These are phyloP conservation scores for Pseudognaphalium luteoalbum DNA, from an alignment of 129 eudicot genomes.

Conservation along the genomic window DNA sequence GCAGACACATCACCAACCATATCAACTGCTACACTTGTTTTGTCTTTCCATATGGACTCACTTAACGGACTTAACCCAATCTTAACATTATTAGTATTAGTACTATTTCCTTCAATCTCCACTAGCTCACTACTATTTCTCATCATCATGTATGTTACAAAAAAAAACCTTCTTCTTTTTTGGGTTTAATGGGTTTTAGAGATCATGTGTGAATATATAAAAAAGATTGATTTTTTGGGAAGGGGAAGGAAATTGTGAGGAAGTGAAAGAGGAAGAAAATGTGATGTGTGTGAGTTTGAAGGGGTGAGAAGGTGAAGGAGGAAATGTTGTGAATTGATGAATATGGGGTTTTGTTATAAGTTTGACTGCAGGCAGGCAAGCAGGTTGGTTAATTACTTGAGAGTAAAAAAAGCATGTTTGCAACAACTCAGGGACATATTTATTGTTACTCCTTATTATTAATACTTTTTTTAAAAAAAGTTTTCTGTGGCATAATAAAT, in stretches of 20 bases:
- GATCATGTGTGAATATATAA: neutral
- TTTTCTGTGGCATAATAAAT: too few species aligned
- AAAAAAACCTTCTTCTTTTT: neutral
- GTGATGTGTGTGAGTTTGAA: constrained; percentile 47
- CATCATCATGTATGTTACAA: constrained; percentile 20
- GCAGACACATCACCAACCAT: constrained; percentile 94
- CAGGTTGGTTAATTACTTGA: too few species aligned
- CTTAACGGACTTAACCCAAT: constrained; percentile 85
- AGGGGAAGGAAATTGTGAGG: constrained; percentile 7
- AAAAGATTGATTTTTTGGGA: neutral
- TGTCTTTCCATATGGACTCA: constrained; percentile 83
- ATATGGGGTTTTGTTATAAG: constrained; percentile 21
- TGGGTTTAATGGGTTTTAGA: neutral
- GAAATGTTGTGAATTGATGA: constrained; percentile 43
- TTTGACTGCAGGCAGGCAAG: constrained; percentile 28
- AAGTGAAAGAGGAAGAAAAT: constrained; percentile 43
- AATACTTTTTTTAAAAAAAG: too few species aligned
- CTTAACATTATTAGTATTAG: constrained; percentile 28
- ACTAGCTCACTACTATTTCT: constrained; percentile 44
- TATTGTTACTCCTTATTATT: neutral
- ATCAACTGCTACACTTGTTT: constrained; percentile 33
- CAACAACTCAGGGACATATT: constrained; percentile 5
- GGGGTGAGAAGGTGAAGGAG: constrained; percentile 39
- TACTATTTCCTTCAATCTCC: constrained; percentile 67
- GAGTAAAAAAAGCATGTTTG: constrained; percentile 22